These are phyloP conservation scores for Clathrus columnatus DNA, from an alignment of 768 basidiomycete genomes.

Conservation along the genomic window DNA sequence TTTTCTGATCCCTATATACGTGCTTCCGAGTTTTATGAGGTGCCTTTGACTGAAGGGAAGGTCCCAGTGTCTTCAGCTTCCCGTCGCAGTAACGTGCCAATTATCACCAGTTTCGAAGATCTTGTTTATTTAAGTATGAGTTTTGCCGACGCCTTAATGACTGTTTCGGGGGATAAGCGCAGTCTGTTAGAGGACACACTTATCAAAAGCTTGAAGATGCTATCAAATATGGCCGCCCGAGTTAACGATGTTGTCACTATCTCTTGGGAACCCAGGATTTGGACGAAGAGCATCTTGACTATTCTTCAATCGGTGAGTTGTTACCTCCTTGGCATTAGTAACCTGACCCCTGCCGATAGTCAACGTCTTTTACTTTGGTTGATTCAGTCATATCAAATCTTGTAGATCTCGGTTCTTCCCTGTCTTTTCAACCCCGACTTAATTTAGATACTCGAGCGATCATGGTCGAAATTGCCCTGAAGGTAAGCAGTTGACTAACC, in stretches of 20 bases:
- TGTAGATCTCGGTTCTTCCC: slow-evolving; percentile 45
- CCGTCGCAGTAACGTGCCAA: slow-evolving; percentile 34
- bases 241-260: slow-evolving; percentile 30
- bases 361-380: slow-evolving; percentile 54
- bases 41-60: slow-evolving; percentile 21
- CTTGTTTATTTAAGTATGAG: slow-evolving; percentile 37
- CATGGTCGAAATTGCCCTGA: slow-evolving; percentile 52
- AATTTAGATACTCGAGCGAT: slow-evolving; percentile 45
- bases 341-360: slow-evolving; percentile 27
- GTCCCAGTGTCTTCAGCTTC: slow-evolving; percentile 9
- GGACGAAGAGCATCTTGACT: slow-evolving; percentile 50
- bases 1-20: slow-evolving; percentile 37
- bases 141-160: slow-evolving; percentile 26
- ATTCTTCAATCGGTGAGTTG: slow-evolving; percentile 44
- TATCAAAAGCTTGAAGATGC: slow-evolving; percentile 40
- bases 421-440: slow-evolving; percentile 42
- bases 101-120: slow-evolving; percentile 50
- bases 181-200: slow-evolving; percentile 18
- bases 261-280: slow-evolving; percentile 54
- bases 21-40: slow-evolving; percentile 54
- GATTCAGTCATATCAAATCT: slow-evolving; percentile 53
- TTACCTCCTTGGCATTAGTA: neutral
- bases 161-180: neutral
- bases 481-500: slow-evolving; percentile 24
- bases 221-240: slow-evolving; percentile 41